Percentiles rank a stretch among this genome's conserved stretches.
These are phyloP conservation scores for Populus alba DNA, from an alignment of 345 rosid species.

Conservation along the genomic window DNA sequence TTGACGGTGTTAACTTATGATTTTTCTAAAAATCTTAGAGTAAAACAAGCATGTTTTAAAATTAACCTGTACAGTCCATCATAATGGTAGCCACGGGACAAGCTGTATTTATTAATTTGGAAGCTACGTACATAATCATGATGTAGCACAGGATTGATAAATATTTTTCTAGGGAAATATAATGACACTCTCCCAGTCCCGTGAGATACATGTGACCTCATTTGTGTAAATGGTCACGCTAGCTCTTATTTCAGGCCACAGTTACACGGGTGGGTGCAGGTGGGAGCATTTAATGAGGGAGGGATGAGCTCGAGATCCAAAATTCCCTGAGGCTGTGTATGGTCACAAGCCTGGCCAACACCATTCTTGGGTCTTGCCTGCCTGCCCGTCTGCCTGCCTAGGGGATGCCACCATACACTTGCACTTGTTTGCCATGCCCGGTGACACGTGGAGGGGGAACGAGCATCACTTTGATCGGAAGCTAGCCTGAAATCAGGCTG, in stretches of 20 bases:
- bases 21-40: too few relatives aligned
- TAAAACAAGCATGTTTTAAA: too few relatives aligned
- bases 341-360: not conserved
- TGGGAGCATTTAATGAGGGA: constrained; percentile 20
- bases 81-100: too few relatives aligned
- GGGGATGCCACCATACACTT: not conserved
- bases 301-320: constrained; percentile 35
- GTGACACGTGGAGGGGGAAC: not conserved
- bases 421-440: not conserved
- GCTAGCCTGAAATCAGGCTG: not conserved
- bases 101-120: too few relatives aligned
- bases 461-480: not conserved
- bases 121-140: too few relatives aligned
- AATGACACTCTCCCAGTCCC: too few relatives aligned
- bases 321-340: constrained; percentile 18
- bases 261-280: not conserved
- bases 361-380: not conserved
- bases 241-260: constrained; percentile 11
- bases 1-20: too few relatives aligned
- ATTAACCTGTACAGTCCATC: too few relatives aligned
- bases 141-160: too few relatives aligned
- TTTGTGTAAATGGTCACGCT: constrained; percentile 15
- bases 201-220: too few relatives aligned
- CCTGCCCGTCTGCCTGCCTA: not conserved
- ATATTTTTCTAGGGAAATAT: too few relatives aligned